Evolutionary conservation across 345 rosid genomes (phyloP), one percentile per base, ranked within the genome.

Genomic region (Hibiscus syriacus): DNA sequence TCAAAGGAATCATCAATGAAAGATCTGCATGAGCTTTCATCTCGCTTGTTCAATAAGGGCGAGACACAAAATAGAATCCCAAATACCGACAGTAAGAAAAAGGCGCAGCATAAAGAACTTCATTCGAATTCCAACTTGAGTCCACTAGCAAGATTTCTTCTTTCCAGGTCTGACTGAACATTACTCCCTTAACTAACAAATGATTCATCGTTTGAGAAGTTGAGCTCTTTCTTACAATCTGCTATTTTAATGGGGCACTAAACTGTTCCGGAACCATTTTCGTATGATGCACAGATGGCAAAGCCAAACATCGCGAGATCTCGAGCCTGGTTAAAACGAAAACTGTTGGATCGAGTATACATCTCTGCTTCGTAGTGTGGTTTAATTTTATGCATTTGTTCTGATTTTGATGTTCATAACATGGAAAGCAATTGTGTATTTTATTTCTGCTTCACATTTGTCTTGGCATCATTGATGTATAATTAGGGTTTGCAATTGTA

Each of bases 131-230:
- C 90, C 66, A 88, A 90, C 73, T 68, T 90, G 69, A 90, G 87
- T 76, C 93, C 98, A 5, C 89, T 92, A 19, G 98, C 92, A 5
- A 87, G 97, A 81, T 92, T 92, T 83, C 70, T 92, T 48, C 92
- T 92, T 60, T 90, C 98, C 32, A 92, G 98, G 98, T 92, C 70
- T 5, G 92, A 79, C 45, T 8, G 30, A 45, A 2, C 8, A 49
- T n/a, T n/a, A 7, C 5, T 66, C 52, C 32, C 72, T 76, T 9
- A 29, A 29, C 30, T 54, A 62, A 20, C 22, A 23, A 66, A 57
- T 22, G 27, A 20, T 61, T 19, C 54, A 14, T 27, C 6, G 14
- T 10, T 22, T 48, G 59, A 29, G 59, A 67, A 36, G 13, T 50
- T 20, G 14, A 17, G 1, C 30, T n/a, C 29, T 25, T 43, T 11